phyloP scores from a whole-genome alignment of 768 basidiomycete species.

The Psilocybe cyanescens region DNA sequence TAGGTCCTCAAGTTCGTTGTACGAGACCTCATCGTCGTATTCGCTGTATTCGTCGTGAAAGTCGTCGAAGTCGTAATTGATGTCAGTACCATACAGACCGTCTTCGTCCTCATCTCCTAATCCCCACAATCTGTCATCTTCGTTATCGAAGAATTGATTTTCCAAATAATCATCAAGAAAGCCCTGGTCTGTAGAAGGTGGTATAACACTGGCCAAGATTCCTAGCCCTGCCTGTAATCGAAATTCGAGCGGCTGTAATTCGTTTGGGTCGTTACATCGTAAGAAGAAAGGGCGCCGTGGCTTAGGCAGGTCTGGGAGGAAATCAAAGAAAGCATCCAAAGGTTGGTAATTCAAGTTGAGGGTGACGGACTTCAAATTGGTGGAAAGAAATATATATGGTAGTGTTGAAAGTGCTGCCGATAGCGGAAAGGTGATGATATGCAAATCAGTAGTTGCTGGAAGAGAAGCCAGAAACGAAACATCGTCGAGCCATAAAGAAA shows the following conservation, averaged over 20 bases:
- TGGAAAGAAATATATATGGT: constrained; percentile 6
- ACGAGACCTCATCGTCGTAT: constrained; percentile 13
- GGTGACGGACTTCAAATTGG: constrained; percentile 16
- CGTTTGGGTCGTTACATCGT: background rate
- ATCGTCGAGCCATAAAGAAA: constrained; percentile 9
- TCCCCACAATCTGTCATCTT: background rate
- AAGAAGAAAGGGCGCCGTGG: constrained; percentile 7
- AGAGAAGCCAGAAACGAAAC: constrained; percentile 14
- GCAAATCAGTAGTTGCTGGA: constrained; percentile 12
- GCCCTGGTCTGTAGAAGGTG: background rate
- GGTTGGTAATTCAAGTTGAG: constrained; percentile 7
- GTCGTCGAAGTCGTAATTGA: too few species aligned
- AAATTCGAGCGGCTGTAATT: background rate
- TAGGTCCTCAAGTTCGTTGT: background rate
- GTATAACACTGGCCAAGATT: background rate
- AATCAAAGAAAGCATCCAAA: background rate
- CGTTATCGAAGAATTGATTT: background rate
- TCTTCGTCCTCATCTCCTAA: background rate
- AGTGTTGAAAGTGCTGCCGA: constrained; percentile 1
- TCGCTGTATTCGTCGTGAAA: background rate
- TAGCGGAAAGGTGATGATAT: constrained; percentile 14
- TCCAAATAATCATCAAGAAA: constrained; percentile 7
- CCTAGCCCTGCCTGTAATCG: constrained; percentile 1
- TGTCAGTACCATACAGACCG: background rate
- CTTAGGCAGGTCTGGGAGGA: background rate